These are phyloP conservation scores for Xylaria sp. DNA, from an alignment of 2,329 filamentous ascomycete genomes.

Conservation along the genomic window DNA sequence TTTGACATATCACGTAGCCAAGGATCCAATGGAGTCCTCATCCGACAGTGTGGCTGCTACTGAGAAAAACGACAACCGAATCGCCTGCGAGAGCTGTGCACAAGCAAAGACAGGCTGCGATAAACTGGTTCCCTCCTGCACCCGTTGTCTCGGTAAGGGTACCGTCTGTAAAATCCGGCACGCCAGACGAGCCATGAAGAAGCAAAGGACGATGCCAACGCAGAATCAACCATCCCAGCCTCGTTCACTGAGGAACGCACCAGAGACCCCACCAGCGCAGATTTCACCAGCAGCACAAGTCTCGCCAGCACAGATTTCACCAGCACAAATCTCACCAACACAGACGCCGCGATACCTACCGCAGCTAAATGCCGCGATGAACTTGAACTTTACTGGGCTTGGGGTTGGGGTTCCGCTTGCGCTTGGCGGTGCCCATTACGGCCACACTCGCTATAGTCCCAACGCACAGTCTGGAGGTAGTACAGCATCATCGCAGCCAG, in stretches of 20 bases:
- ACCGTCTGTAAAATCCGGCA: conserved; percentile 45
- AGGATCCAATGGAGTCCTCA: conserved; percentile 41
- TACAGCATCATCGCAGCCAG: too few relatives aligned
- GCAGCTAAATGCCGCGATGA: too few relatives aligned
- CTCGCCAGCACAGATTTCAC: neutral
- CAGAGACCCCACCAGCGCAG: too few relatives aligned
- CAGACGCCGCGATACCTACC: too few relatives aligned
- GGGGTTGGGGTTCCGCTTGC: too few relatives aligned
- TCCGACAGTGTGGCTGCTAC: conserved; percentile 38
- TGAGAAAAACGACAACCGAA: conserved; percentile 35
- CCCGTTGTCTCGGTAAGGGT: conserved; percentile 45
- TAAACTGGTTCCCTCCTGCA: conserved; percentile 42
- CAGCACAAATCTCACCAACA: neutral
- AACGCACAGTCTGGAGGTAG: too few relatives aligned
- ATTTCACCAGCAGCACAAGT: neutral
- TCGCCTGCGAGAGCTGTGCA: conserved; percentile 47
- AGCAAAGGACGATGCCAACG: conserved; percentile 23
- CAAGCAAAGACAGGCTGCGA: conserved; percentile 49
- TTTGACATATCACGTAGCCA: conserved; percentile 46
- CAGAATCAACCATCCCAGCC: conserved; percentile 1
- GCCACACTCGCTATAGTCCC: too few relatives aligned
- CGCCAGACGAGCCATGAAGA: conserved; percentile 42
- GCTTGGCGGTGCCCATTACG: too few relatives aligned
- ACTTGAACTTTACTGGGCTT: too few relatives aligned
- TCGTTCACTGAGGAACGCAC: neutral